These are phyloP conservation scores for Nannizziopsis barbatae DNA, from an alignment of 2,329 filamentous ascomycete species.

Conservation along the genomic window DNA sequence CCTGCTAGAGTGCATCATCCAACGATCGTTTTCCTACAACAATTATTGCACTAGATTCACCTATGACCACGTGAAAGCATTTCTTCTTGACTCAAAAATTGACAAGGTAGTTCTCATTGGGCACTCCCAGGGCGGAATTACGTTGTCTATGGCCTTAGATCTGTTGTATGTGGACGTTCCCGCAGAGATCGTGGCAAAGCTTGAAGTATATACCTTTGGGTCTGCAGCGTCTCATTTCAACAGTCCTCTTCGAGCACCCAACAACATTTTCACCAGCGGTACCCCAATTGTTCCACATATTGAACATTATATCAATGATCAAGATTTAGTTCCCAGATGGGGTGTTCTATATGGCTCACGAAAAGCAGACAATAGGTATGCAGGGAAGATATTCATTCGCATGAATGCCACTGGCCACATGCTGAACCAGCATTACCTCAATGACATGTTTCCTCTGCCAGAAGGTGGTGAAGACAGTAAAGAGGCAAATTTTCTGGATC, in stretches of 20 bases:
- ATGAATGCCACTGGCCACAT: constrained; percentile 32
- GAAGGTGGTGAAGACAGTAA: constrained; percentile 6
- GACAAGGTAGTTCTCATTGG: constrained; percentile 62
- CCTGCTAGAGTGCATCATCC: constrained; percentile 63
- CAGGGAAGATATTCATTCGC: constrained; percentile 40
- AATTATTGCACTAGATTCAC: constrained; percentile 51
- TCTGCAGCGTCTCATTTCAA: constrained; percentile 74
- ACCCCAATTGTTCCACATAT: constrained; percentile 52
- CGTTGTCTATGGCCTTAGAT: constrained; percentile 61
- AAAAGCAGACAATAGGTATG: constrained; percentile 38
- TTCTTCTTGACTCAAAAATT: constrained; percentile 50
- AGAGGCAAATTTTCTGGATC: constrained; percentile 11
- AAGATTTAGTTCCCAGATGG: constrained; percentile 63
- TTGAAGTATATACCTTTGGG: constrained; percentile 68
- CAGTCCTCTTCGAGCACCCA: constrained; percentile 50
- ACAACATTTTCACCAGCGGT: constrained; percentile 23
- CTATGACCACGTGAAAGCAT: constrained; percentile 53
- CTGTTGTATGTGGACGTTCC: constrained; percentile 64
- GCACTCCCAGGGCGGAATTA: constrained; percentile 68
- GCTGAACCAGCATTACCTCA: constrained; percentile 38
- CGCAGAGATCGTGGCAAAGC: constrained; percentile 52
- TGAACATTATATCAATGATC: constrained; percentile 67
- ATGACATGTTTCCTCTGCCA: constrained; percentile 32
- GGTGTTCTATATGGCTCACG: constrained; percentile 59
- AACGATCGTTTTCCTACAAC: constrained; percentile 62